Evolutionary conservation across 345 rosid genomes (phyloP), one percentile per base, ranked within the genome.

Genomic region (Cochlearia excelsa): DNA sequence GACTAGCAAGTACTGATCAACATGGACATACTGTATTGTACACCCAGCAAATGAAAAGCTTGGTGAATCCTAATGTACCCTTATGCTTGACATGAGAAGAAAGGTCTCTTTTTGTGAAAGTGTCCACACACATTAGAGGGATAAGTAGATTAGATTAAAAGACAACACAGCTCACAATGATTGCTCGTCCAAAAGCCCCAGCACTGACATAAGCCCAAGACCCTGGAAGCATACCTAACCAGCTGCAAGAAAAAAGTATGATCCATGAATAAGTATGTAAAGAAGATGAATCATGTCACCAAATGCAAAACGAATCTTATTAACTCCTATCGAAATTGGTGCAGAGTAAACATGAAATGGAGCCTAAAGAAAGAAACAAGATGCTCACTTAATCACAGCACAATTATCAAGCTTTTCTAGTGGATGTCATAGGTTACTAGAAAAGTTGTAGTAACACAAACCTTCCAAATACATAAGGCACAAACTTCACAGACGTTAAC

Each of bases 191-290:
- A 44, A 88, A 84, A 64, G 98, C 96, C 59, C 96, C 95, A 28
- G 95, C 96, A 50, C 96, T 92, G 64, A 88, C 98, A 77, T 92
- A 92, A 67, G 96, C 96, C 96, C 98, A 92, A 9, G 96, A 80
- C 49, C 98, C 98, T 28, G 98, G 96, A 71, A 92, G 95, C 98
- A 92, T 92, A 43, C 96, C 98, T 57, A 92, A 64, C 98, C 98
- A 92, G 72, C 98, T 92, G 84, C 79, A 81, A 11, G 6, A 5
- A 55, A 51, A 52, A 4, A 65, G 49, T 51, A 50, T 26, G 7
- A 64, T 38, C 50, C 53, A 33, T 39, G 3, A 50, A 45, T 50
- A 40, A 56, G 47, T 35, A 44, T 16, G 48, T 23, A 7, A 29
- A 37, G 38, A 10, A 44, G 50, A 35, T 28, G 39, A 37, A 35